Conservation (phyloP, 2,329 filamentous ascomycete species). For the Podosphaera fusca region DNA sequence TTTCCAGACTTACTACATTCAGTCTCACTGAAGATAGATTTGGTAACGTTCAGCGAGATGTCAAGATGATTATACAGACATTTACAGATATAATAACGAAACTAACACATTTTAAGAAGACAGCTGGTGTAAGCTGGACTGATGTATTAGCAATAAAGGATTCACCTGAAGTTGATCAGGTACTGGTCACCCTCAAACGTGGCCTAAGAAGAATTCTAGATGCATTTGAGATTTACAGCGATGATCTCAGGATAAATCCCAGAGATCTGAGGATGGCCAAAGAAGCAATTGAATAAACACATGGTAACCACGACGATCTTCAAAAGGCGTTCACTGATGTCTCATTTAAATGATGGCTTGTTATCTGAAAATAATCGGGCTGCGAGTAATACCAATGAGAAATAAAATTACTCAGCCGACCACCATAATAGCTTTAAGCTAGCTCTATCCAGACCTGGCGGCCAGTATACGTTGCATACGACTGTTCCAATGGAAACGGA, state of each 20-base stretch:
- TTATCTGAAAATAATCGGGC: no score
- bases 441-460: no score
- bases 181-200: conserved; percentile 39
- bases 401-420: no score
- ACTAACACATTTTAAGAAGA: conserved; percentile 41
- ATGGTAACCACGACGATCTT: neutral
- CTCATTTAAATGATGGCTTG: no score
- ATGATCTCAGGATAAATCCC: conserved; percentile 43
- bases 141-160: conserved; percentile 34
- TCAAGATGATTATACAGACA: conserved; percentile 49
- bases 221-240: conserved; percentile 53
- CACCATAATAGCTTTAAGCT: no score
- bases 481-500: no score
- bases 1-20: conserved; percentile 45
- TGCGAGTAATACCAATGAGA: no score
- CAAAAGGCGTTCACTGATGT: neutral
- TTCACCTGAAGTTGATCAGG: conserved; percentile 43
- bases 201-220: conserved; percentile 42
- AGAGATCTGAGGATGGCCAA: conserved; percentile 52
- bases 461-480: no score
- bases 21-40: conserved; percentile 63
- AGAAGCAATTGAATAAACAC: conserved; percentile 24
- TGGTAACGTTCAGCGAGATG: conserved; percentile 66
- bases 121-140: conserved; percentile 50
- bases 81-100: conserved; percentile 46